Evolutionary conservation across 2,329 filamentous ascomycete genomes (phyloP), one percentile per base, ranked within the genome.

Genomic region (Escovopsis sp.): DNA sequence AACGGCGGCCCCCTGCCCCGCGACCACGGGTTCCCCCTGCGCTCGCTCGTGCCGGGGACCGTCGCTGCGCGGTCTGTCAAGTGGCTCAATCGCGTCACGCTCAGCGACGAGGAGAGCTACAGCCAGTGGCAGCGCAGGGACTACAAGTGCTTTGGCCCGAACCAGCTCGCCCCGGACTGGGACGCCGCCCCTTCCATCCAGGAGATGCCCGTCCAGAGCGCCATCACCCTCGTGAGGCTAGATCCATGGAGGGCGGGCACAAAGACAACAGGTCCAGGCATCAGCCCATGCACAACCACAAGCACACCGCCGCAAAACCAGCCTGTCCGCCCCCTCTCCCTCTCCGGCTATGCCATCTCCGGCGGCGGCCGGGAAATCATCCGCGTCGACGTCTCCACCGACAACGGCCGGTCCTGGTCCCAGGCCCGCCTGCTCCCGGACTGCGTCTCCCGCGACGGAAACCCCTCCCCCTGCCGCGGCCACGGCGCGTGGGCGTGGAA

Each of bases 51-150:
- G 0, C 73, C 76, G 0, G 77, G 77, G 0, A 68, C 73, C 34
- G 76, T 79, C 2, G 77, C 75, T 1, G 77, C 76, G 1, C 64
- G 76, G 2, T 75, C 70, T 5, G 76, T 79, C 43, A 82, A 82
- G 48, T 82, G 76, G 77, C 57, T 82, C 2, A 72, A 65, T 41
- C 68, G 68, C 31, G 73, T 82, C 36, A 65, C 70, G 0, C 60
- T 81, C 2, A 70, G 72, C 27, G 72, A 75, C 37, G 76, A 81
- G 42, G 77, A 82, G 51, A 76, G 72, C 44, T 55, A 64, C 4
- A 75, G 67, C 30, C 68, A 77, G 47, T 78, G 75, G 74, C 74
- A 80, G 48, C 63, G 70, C 16, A 63, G 68, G 14, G 76, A 81
- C 49, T 80, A 81, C 55, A 80, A 80, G 50, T 72, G 68, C 46